Conservation (phyloP, 1,139 yeast genomes). For the Suhomyces bolitotheri region DNA sequence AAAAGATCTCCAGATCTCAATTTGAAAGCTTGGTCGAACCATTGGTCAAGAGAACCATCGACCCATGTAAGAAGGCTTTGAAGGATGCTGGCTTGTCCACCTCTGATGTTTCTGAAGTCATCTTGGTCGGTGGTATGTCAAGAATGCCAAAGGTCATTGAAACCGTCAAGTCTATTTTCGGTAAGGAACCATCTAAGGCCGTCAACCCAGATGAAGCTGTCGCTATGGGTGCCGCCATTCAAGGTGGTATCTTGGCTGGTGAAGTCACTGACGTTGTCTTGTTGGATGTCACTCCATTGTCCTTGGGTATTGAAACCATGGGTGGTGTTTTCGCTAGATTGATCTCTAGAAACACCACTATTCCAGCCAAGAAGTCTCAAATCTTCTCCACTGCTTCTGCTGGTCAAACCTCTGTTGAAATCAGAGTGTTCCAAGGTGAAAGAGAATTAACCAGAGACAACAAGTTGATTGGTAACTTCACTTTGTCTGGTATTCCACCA, state of each 20-base stretch:
- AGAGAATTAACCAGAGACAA: conserved; percentile 98
- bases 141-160: conserved; percentile 99
- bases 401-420: conserved; percentile 98
- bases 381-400: conserved; percentile 98
- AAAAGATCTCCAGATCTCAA: conserved; percentile 89
- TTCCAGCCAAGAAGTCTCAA: conserved; percentile 96
- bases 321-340: conserved; percentile 99
- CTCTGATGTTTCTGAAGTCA: conserved; percentile 89
- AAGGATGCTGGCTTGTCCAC: conserved; percentile 90
- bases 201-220: conserved; percentile 99
- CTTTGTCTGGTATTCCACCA: conserved; percentile 94
- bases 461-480: conserved; percentile 97
- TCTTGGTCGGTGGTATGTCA: conserved; percentile 99
- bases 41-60: conserved; percentile 87
- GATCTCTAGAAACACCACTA: conserved; percentile 96
- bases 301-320: conserved; percentile 96
- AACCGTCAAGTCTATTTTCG: conserved; percentile 90
- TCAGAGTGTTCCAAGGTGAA: conserved; percentile 99
- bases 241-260: conserved; percentile 98
- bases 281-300: conserved; percentile 95
- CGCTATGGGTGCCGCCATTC: conserved; percentile 99
- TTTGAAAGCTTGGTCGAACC: conserved; percentile 90
- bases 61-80: conserved; percentile 97
- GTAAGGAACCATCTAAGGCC: conserved; percentile 96
- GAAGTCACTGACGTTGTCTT: conserved; percentile 94